Conservation (phyloP, 768 basidiomycete species). For the Tylopilus felleus region DNA sequence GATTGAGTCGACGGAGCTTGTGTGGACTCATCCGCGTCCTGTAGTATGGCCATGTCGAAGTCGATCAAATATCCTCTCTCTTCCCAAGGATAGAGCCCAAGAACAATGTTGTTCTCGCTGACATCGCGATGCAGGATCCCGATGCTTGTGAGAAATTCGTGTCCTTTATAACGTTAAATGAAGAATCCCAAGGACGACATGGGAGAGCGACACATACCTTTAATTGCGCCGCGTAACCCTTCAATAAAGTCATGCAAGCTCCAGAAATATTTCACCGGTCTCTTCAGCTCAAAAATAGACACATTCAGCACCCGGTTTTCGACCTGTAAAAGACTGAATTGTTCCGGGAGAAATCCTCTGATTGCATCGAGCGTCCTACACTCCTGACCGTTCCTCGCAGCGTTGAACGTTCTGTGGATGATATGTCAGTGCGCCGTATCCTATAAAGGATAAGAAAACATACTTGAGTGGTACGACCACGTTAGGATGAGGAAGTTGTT, state of each 20-base stretch:
- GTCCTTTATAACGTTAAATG: not conserved
- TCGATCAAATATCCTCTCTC: slow-evolving; percentile 31
- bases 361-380: not conserved
- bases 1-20: too few species aligned
- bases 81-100: not conserved
- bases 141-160: not conserved
- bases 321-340: not conserved
- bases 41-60: slow-evolving; percentile 20
- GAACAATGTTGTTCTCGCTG: slow-evolving; percentile 1
- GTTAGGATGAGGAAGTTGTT: not conserved
- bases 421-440: not conserved
- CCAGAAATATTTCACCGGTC: not conserved
- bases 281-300: not conserved
- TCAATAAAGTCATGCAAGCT: not conserved
- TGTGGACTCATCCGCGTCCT: not conserved
- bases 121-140: not conserved
- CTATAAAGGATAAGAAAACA: not conserved
- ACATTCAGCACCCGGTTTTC: not conserved
- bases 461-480: not conserved
- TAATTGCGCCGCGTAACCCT: not conserved
- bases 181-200: too few species aligned
- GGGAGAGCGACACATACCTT: not conserved
- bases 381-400: not conserved
- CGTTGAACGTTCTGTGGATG: not conserved
- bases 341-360: not conserved